These are phyloP conservation scores for Cadophora sp. DNA, from an alignment of 2,329 filamentous ascomycete species.

Conservation along the genomic window DNA sequence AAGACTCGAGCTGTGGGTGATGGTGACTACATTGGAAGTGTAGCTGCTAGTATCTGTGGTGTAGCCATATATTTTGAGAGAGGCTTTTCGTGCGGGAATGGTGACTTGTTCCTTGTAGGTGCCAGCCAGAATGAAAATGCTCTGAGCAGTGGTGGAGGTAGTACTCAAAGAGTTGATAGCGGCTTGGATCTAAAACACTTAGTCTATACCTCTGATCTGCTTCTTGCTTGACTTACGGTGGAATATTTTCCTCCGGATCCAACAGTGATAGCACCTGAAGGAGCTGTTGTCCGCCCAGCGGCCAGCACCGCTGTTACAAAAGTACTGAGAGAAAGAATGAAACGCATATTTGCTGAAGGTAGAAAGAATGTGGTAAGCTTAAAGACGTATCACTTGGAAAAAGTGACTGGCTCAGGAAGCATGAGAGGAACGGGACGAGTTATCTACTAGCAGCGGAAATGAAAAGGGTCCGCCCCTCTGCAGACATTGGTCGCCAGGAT, in stretches of 20 bases:
- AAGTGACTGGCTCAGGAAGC: background rate
- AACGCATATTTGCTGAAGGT: slow-evolving; percentile 37
- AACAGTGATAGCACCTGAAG: slow-evolving; percentile 55
- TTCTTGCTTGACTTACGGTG: slow-evolving; percentile 44
- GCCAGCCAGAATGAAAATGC: slow-evolving; percentile 61
- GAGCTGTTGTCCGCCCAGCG: slow-evolving; percentile 49
- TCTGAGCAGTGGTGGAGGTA: slow-evolving; percentile 52
- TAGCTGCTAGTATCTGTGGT: slow-evolving; percentile 55
- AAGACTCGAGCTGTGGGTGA: slow-evolving; percentile 49
- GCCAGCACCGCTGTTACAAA: slow-evolving; percentile 39
- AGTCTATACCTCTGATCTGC: background rate
- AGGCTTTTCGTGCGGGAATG: slow-evolving; percentile 53
- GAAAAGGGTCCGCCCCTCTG: slow-evolving; percentile 4
- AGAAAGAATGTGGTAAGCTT: slow-evolving; percentile 19
- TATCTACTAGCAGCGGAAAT: slow-evolving; percentile 3
- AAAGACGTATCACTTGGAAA: background rate
- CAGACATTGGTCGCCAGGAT: background rate
- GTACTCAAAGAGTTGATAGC: slow-evolving; percentile 59
- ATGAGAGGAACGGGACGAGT: slow-evolving; percentile 3
- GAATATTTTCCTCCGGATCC: slow-evolving; percentile 50
- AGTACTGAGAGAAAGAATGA: slow-evolving; percentile 36
- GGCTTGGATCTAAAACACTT: slow-evolving; percentile 48
- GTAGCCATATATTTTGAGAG: slow-evolving; percentile 60
- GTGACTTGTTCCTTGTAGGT: slow-evolving; percentile 65
- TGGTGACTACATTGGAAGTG: slow-evolving; percentile 57